Evolutionary conservation across 331 rosid species (phyloP).

Genomic region (Ulmus americana): DNA sequence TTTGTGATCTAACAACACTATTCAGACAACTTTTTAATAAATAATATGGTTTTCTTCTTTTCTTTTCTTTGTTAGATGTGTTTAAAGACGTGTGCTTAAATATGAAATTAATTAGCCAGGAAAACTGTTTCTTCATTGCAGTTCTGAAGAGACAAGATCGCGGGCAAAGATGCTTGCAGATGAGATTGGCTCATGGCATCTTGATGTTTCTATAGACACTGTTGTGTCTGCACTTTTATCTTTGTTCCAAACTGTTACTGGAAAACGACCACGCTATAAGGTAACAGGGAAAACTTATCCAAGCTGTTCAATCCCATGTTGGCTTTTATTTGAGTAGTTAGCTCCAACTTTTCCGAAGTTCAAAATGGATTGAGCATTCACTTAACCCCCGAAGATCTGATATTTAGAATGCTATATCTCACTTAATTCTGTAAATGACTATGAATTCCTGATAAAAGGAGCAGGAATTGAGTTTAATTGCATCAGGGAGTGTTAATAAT

Average conservation of each 20-base stretch:
- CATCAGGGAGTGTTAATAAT: not conserved
- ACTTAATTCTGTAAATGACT: not conserved
- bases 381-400: too few relatives aligned
- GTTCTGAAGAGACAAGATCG: constrained; percentile 65
- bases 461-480: not conserved
- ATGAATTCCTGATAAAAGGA: not conserved
- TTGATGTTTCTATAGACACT: constrained; percentile 73
- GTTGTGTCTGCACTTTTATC: constrained; percentile 69
- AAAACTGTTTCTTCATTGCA: constrained; percentile 33
- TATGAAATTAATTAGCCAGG: not conserved
- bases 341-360: too few relatives aligned
- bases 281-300: constrained; percentile 30
- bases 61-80: not conserved
- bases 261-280: constrained; percentile 71
- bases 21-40: constrained; percentile 1
- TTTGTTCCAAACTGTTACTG: constrained; percentile 73
- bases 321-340: too few relatives aligned
- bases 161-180: constrained; percentile 75
- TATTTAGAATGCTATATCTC: not conserved
- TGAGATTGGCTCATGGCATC: constrained; percentile 97
- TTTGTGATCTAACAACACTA: not conserved
- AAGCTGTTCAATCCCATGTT: too few relatives aligned
- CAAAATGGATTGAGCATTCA: too few relatives aligned
- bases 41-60: not conserved
- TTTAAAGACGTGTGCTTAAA: not conserved